These are phyloP conservation scores for Podospora comata DNA, from an alignment of 495 filamentous ascomycete species.

Conservation along the genomic window DNA sequence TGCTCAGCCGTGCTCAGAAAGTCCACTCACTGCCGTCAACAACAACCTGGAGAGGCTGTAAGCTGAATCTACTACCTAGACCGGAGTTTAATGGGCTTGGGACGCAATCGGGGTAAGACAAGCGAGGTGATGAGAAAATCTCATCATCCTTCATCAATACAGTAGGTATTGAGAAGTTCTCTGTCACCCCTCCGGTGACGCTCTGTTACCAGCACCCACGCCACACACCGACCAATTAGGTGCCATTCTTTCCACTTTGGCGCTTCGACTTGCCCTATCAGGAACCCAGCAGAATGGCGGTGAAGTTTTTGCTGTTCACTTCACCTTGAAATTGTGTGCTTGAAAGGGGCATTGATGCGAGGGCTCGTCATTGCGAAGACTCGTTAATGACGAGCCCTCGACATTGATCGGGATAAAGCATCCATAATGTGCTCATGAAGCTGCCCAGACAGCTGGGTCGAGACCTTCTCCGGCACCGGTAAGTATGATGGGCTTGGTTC, in stretches of 20 bases:
- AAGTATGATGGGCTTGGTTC: too few relatives aligned
- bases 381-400: neutral
- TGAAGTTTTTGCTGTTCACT: neutral
- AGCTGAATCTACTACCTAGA: neutral
- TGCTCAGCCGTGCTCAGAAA: neutral
- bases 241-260: neutral
- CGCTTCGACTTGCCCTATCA: neutral
- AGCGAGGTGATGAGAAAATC: conserved; percentile 6
- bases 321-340: neutral
- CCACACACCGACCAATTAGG: neutral
- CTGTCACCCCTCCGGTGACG: neutral
- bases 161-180: neutral
- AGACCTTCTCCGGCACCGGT: too few relatives aligned
- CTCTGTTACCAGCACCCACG: neutral
- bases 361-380: too few relatives aligned
- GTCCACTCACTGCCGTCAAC: neutral
- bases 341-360: too few relatives aligned
- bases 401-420: too few relatives aligned
- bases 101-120: neutral
- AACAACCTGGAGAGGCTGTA: neutral
- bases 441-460: too few relatives aligned
- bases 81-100: neutral
- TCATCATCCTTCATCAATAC: neutral
- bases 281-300: neutral
- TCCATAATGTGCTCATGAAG: neutral